Conservation (phyloP, 306 rosid genomes). For the Pachyrhizus erosus region DNA sequence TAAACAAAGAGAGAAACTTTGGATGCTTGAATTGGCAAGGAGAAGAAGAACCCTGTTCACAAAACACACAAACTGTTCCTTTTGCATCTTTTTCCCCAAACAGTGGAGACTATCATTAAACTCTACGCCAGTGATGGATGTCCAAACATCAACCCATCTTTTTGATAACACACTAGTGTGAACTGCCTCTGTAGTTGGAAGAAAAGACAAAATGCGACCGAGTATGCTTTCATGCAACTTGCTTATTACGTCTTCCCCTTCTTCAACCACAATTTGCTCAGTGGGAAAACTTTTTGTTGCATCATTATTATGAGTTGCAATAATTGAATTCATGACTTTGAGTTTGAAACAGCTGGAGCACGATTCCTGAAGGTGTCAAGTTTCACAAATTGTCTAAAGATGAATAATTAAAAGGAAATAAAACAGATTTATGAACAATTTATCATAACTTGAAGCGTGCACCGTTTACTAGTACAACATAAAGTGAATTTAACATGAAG, state of each 20-base stretch:
- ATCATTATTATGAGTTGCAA: background rate
- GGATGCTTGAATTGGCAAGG: slow-evolving; percentile 28
- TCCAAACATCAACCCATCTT: slow-evolving; percentile 44
- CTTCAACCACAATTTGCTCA: background rate
- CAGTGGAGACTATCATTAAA: slow-evolving; percentile 21
- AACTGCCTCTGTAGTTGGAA: slow-evolving; percentile 34
- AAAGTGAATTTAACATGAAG: background rate
- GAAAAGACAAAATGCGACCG: slow-evolving; percentile 36
- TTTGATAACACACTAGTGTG: slow-evolving; percentile 33
- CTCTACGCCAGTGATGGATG: background rate
- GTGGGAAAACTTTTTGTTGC: background rate
- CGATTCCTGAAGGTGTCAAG: background rate
- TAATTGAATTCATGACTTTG: background rate
- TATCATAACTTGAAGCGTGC: background rate
- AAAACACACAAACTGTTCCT: slow-evolving; percentile 36
- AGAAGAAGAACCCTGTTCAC: slow-evolving; percentile 40
- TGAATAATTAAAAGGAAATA: background rate
- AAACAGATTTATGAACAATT: background rate
- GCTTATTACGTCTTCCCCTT: slow-evolving; percentile 36
- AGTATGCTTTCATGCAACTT: slow-evolving; percentile 40
- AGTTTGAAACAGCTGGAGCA: background rate
- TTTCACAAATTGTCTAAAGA: background rate
- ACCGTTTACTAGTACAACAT: background rate
- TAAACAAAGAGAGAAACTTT: slow-evolving; percentile 31
- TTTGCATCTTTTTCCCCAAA: slow-evolving; percentile 41